A percentile compares a stretch with the other conserved stretches of the same genome.
phyloP scores from a whole-genome alignment of 148 eudicot genomes.

The Spergularia bocconei region DNA sequence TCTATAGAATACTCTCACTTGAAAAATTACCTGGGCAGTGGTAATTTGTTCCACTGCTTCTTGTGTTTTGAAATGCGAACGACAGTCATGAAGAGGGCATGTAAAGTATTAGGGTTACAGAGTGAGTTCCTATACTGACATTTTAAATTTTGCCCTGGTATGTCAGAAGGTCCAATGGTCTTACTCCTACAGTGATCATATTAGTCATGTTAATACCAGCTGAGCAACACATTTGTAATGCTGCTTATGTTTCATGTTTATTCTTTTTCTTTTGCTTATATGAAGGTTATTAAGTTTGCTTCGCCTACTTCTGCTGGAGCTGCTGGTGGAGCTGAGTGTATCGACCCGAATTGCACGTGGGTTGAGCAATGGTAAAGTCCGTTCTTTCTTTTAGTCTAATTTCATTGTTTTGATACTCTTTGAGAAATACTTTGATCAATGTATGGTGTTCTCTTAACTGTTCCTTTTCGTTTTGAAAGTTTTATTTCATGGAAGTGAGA shows the following conservation, averaged over 20 bases:
- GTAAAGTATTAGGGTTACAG: background rate
- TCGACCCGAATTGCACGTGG: slow-evolving; percentile 48
- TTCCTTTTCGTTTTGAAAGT: background rate
- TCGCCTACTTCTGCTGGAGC: slow-evolving; percentile 56
- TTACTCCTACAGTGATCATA: background rate
- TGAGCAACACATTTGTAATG: background rate
- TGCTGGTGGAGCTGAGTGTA: slow-evolving; percentile 57
- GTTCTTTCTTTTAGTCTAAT: slow-evolving; percentile 12
- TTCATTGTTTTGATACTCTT: background rate
- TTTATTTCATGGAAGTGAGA: background rate
- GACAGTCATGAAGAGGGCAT: slow-evolving; percentile 2
- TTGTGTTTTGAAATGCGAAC: background rate
- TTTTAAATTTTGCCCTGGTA: background rate
- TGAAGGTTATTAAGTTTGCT: slow-evolving; percentile 48
- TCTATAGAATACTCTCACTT: too few species aligned
- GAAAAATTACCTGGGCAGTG: background rate
- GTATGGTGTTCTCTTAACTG: too few species aligned
- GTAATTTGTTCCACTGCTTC: too few species aligned
- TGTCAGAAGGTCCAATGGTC: background rate
- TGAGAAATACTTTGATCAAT: background rate
- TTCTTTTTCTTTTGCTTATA: slow-evolving; percentile 15
- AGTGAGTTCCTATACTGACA: background rate
- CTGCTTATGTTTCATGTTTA: background rate
- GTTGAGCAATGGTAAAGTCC: slow-evolving; percentile 44
- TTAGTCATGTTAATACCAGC: background rate